Conservation (phyloP, 1,139 yeast species). For the Taphrina wiesneri region DNA sequence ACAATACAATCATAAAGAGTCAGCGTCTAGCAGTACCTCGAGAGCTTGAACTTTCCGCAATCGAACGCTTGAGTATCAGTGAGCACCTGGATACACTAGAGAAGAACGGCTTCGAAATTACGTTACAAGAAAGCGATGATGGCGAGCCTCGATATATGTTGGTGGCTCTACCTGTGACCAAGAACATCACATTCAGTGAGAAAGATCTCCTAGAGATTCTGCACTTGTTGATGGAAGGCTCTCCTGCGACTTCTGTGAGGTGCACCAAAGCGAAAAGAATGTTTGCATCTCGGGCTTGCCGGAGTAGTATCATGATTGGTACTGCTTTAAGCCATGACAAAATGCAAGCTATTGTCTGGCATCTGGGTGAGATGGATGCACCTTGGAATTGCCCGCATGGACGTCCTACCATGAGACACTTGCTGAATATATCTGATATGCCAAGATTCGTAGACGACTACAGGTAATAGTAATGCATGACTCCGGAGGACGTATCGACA, state of each 20-base stretch:
- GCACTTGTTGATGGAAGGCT: constrained; percentile 63
- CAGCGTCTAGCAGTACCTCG: constrained; percentile 76
- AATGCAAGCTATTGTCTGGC: constrained; percentile 68
- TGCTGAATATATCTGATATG: constrained; percentile 55
- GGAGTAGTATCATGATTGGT: constrained; percentile 93
- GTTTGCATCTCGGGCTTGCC: constrained; percentile 93
- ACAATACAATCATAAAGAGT: constrained; percentile 57
- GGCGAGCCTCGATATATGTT: constrained; percentile 54
- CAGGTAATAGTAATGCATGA: not conserved
- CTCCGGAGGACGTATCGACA: not conserved
- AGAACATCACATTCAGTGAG: constrained; percentile 62
- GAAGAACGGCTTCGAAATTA: constrained; percentile 73
- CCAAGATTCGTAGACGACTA: constrained; percentile 10
- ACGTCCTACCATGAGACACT: constrained; percentile 91
- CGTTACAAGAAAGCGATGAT: constrained; percentile 48
- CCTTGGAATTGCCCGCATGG: constrained; percentile 99
- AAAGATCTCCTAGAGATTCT: constrained; percentile 37
- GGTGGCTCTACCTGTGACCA: constrained; percentile 70
- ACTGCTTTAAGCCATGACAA: constrained; percentile 57
- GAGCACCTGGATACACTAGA: constrained; percentile 61
- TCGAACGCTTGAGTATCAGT: constrained; percentile 71
- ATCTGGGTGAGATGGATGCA: constrained; percentile 71
- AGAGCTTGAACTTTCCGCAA: constrained; percentile 63
- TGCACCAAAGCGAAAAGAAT: constrained; percentile 78
- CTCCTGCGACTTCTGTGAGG: constrained; percentile 51